Evolutionary conservation across 257 asterid genomes (phyloP).

Genomic region (Orobanche coerulescens): DNA sequence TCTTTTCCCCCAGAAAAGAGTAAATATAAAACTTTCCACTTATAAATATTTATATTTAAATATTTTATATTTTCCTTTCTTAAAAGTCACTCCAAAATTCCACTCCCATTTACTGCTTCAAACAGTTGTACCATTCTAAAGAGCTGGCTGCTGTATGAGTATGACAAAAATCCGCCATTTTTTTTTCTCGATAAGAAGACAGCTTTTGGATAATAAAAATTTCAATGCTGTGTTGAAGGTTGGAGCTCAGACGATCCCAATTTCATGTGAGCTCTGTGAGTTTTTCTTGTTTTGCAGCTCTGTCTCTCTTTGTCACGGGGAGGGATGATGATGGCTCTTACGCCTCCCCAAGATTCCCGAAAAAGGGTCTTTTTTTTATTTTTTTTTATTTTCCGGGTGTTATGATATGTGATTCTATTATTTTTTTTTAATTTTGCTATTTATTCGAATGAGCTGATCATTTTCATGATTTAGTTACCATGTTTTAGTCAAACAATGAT

Average conservation of each 20-base stretch:
- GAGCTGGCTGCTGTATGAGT: slow-evolving; percentile 18
- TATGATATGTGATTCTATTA: not conserved
- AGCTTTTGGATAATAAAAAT: slow-evolving; percentile 16
- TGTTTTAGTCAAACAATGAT: no score
- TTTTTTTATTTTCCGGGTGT: not conserved
- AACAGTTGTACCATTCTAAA: slow-evolving; percentile 30
- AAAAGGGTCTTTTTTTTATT: slow-evolving; percentile 14
- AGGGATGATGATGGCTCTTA: no score
- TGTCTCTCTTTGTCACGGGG: no score
- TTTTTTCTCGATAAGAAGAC: slow-evolving; percentile 12
- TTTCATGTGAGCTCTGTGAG: slow-evolving; percentile 33
- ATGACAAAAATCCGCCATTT: slow-evolving; percentile 21
- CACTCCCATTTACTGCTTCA: slow-evolving; percentile 49
- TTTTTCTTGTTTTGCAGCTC: slow-evolving; percentile 26
- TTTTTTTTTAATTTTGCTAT: not conserved
- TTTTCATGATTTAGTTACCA: not conserved
- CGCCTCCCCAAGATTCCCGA: slow-evolving; percentile 18
- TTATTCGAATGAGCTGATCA: slow-evolving; percentile 11
- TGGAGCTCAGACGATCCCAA: slow-evolving; percentile 25
- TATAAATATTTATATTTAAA: slow-evolving; percentile 4
- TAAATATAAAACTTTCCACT: slow-evolving; percentile 3
- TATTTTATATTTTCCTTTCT: slow-evolving; percentile 13
- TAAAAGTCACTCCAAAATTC: slow-evolving; percentile 27
- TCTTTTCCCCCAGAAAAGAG: not conserved
- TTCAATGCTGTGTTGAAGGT: slow-evolving; percentile 20